Evolutionary conservation across 768 basidiomycete genomes (phyloP), one percentile per base, ranked within the genome.

Genomic region (Astraeus odoratus): DNA sequence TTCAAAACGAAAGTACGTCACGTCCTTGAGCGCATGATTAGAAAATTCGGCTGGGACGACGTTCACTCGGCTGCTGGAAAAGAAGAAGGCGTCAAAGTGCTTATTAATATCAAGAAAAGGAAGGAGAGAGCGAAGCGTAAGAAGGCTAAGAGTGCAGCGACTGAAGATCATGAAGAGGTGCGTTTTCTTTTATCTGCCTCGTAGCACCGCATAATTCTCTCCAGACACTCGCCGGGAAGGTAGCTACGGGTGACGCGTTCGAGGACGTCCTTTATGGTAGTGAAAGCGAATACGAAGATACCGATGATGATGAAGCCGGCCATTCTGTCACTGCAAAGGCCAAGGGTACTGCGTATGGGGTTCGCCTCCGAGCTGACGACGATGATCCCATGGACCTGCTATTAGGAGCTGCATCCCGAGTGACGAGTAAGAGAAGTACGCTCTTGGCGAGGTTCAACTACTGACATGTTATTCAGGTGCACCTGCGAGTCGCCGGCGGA

Each of bases 251-350:
- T 13, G 86, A 93, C 60, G 93, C 94, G 0, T 99, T 98, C 52
- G 94, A 99, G 60, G 94, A 99, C 58, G 90, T 97, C 0, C 70
- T 99, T 22, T 98, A 98, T 61, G 94, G 93, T 33, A 95, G 91
- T 58, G 96, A 98, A 58, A 92, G 89, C 53, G 94, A 97, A 57
- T 65, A 85, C 25, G 85, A 81, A 2, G 82, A 83, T 50, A 79
- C 76, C 50, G 83, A 84, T 33, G 77, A 79, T 35, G 81, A 86
- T 43, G 72, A 68, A 27, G 48, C 52, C 15, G 47, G 23, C n/a
- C 64, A 34, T 8, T 46, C 53, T 8, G 73, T 67, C 43, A 47
- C 57, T 7, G 56, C 65, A 22, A 71, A 69, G 48, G 59, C 52
- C 23, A 71, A 67, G 51, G 67, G 56, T 33, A 53, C 54, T n/a